Conservation (phyloP, 257 asterid genomes). For the Gentiana straminea region DNA sequence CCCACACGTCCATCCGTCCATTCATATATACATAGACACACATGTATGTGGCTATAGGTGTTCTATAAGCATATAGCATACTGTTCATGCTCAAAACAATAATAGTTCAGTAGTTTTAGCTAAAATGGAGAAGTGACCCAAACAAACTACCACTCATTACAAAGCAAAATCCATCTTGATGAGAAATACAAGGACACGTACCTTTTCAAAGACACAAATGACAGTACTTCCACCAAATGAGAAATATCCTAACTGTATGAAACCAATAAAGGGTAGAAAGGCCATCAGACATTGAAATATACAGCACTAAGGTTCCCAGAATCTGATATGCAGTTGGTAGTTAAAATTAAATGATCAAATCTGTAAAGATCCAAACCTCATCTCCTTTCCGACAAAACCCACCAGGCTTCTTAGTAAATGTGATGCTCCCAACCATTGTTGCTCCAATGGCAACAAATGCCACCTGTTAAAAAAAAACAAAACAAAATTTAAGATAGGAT, state of each 20-base stretch:
- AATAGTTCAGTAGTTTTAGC: too few species aligned
- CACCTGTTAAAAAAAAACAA: slow-evolving; percentile 41
- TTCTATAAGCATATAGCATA: too few species aligned
- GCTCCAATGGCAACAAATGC: slow-evolving; percentile 99
- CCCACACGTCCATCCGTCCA: too few species aligned
- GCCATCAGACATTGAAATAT: slow-evolving; percentile 5
- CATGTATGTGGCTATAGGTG: too few species aligned
- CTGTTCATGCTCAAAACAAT: too few species aligned
- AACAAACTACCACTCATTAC: too few species aligned
- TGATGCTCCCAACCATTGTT: slow-evolving; percentile 98
- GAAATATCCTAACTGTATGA: slow-evolving; percentile 85
- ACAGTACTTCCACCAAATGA: slow-evolving; percentile 98
- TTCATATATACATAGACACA: too few species aligned
- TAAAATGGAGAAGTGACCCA: too few species aligned
- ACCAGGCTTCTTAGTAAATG: slow-evolving; percentile 54
- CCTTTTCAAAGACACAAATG: slow-evolving; percentile 95
- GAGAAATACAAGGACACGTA: slow-evolving; percentile 9
- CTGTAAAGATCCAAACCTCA: slow-evolving; percentile 41
- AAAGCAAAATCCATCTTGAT: too few species aligned
- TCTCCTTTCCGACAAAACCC: slow-evolving; percentile 77
- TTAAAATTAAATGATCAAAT: not conserved
- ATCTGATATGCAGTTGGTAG: not conserved
- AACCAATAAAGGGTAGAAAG: slow-evolving; percentile 7
- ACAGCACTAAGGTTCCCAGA: too few species aligned
- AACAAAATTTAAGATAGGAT: too few species aligned